Evolutionary conservation across 108 stramenopile species (phyloP), one percentile per base, ranked within the genome.

Genomic region (Nannochloropsis gaditana): DNA sequence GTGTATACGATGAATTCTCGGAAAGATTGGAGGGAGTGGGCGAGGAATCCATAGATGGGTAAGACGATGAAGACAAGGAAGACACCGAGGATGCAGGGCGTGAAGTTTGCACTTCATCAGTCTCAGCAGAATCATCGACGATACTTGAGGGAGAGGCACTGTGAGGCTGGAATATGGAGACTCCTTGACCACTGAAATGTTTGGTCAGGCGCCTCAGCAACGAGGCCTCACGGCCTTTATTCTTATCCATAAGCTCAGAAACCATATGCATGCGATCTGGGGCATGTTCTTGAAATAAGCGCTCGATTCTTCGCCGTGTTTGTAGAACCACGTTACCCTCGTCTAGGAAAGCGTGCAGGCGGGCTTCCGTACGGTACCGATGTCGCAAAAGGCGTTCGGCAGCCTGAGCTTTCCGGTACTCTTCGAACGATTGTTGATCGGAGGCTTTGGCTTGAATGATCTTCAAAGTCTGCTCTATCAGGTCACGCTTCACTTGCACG

Each of bases 401-500:
- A 6, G 59, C 59, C 59, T 73, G 59, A 4, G 3, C n/a, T n/a
- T 73, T 73, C 3, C 59, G 59, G 8, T n/a, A n/a, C n/a, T 15
- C 59, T 8, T 6, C 2, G 59, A 73, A 73, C 59, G 59, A 73
- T n/a, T 73, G 59, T 73, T 73, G 4, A 8, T 81, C 80, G 21
- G 80, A 31, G 31, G 80, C 80, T 3, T 81, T 19, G 80, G 41
- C 80, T 42, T 81, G 80, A 41, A 81, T 31, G 11, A 4, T 41
- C 11, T 31, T n/a, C 21, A 81, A 81, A 11, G 41, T 42, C 41
- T 81, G 80, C 21, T 44, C 80, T 21, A 91, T 87, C 41, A 91
- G 80, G 11, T 90, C 80, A 8, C 15, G 21, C 85, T 93, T 93
- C 21, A 93, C 83, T 9, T 84, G 84, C 45, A 8, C 21, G 85